Base-by-base conservation (phyloP, 176 grass and related monocot species). In the Aegilops bicornis region DNA sequence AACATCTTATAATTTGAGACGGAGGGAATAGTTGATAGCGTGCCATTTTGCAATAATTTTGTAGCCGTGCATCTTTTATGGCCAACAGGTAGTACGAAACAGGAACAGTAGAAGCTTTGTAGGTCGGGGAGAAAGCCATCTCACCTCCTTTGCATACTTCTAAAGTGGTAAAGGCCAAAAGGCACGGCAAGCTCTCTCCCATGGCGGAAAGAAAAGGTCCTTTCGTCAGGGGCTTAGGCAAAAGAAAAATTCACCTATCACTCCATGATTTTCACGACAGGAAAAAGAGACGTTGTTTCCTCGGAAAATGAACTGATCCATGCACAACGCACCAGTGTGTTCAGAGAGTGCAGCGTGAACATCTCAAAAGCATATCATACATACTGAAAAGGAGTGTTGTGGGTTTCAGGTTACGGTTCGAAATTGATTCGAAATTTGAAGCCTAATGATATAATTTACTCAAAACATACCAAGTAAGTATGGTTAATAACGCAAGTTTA, bases 91-190 rank as follows among this genome's bases (percentile, higher is more conserved):
- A 60, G 10, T 47, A 50, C 19, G 60, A 33, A 43, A 35, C 25
- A 71, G 64, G 64, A 87, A 61, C 27, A 45, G 59, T 80, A 69
- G 47, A 87, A 69, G 48, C 76, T 87, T 88, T 91, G 89, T 88
- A 77, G 69, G 77, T 64, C 52, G 60, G n/a, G 77, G 85, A 84
- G 82, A 88, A 84, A 78, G 88, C 32, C 88, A 30, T 39, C 52
- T 63, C 36, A 82, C 17, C 61, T 30, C 36, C 15, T 79, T 78
- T 71, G 36, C 83, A 71, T 78, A 90, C 79, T 90, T 90, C 78
- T 78, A 31, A 90, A 91, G 85, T 13, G 45, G 22, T 69, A 71
- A 88, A 86, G 64, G 3, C 15, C 19, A 61, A 70, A 86, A 82
- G 30, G 11, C 7, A 47, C 27, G 23, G 80, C 64, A 69, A 69